Evolutionary conservation across 306 rosid species (phyloP).

Genomic region (Abrus precatorius): DNA sequence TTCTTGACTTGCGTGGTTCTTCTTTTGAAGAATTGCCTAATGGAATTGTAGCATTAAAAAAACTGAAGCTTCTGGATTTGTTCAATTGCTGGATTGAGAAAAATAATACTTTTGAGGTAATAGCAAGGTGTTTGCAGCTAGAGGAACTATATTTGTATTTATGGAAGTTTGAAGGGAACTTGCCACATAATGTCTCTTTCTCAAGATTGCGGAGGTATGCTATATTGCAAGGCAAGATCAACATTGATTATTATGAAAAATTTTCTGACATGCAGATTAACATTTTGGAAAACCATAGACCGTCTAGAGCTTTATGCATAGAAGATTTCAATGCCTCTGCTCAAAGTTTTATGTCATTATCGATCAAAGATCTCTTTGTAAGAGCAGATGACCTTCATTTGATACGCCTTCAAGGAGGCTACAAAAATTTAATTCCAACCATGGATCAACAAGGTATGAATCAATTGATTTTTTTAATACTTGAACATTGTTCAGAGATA

Average conservation of each 20-base stretch:
- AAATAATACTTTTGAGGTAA: conserved; percentile 33
- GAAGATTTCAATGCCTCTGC: conserved; percentile 21
- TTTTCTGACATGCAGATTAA: too few relatives aligned
- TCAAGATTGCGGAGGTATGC: conserved; percentile 31
- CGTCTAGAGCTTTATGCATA: conserved; percentile 33
- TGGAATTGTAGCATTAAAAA: background rate
- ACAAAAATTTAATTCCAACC: conserved; percentile 34
- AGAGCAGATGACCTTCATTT: conserved; percentile 5
- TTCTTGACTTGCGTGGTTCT: conserved; percentile 31
- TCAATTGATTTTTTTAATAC: background rate
- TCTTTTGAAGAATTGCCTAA: conserved; percentile 26
- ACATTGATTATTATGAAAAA: too few relatives aligned
- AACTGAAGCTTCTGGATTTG: conserved; percentile 20
- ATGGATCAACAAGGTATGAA: conserved; percentile 43
- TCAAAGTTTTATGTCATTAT: conserved; percentile 15
- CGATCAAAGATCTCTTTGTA: conserved; percentile 7
- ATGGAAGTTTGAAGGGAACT: background rate
- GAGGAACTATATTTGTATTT: conserved; percentile 27
- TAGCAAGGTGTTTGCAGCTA: background rate
- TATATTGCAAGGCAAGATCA: background rate
- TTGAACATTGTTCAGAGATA: background rate
- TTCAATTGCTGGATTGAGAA: background rate
- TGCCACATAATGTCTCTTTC: conserved; percentile 1
- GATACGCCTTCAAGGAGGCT: background rate
- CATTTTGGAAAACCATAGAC: background rate